phyloP scores from a whole-genome alignment of 1,284 basidiomycete genomes.

The Ustilago hordei region DNA sequence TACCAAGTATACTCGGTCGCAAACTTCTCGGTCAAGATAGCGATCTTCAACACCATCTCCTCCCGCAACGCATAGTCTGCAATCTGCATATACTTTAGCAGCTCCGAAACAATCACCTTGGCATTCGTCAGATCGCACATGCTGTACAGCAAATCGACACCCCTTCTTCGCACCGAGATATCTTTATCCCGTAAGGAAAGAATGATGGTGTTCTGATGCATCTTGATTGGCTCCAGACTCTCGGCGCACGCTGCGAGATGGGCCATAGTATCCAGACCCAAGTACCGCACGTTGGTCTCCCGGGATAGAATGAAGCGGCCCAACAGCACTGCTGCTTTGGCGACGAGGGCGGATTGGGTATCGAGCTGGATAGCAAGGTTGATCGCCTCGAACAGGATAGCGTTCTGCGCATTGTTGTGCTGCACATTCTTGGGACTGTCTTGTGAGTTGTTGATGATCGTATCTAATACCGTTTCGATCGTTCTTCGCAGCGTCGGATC shows the following conservation, averaged over 20 bases:
- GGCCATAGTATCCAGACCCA: slow-evolving; percentile 97
- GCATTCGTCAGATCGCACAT: slow-evolving; percentile 98
- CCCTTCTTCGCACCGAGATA: slow-evolving; percentile 93
- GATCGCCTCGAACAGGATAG: slow-evolving; percentile 98
- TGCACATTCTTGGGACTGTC: slow-evolving; percentile 94
- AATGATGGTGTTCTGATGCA: slow-evolving; percentile 95
- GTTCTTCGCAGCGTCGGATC: slow-evolving; percentile 83
- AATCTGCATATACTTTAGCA: slow-evolving; percentile 89
- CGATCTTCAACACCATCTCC: slow-evolving; percentile 98
- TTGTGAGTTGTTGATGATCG: slow-evolving; percentile 92
- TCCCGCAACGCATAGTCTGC: slow-evolving; percentile 96
- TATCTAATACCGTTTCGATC: slow-evolving; percentile 86
- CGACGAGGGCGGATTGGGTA: slow-evolving; percentile 87
- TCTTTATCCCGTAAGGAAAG: slow-evolving; percentile 94
- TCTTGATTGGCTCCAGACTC: slow-evolving; percentile 90
- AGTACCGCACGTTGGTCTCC: slow-evolving; percentile 98
- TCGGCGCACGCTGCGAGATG: slow-evolving; percentile 90
- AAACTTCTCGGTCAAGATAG: slow-evolving; percentile 96
- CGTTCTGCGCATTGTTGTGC: slow-evolving; percentile 98
- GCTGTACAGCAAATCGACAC: slow-evolving; percentile 94
- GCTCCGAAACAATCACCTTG: slow-evolving; percentile 91
- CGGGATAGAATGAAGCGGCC: slow-evolving; percentile 96
- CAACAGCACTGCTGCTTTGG: slow-evolving; percentile 88
- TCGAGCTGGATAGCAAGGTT: slow-evolving; percentile 96
- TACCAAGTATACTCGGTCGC: slow-evolving; percentile 78